Evolutionary conservation across 169 alveolate species (phyloP), one percentile per base, ranked within the genome.

Genomic region (Plasmodium sp.): DNA sequence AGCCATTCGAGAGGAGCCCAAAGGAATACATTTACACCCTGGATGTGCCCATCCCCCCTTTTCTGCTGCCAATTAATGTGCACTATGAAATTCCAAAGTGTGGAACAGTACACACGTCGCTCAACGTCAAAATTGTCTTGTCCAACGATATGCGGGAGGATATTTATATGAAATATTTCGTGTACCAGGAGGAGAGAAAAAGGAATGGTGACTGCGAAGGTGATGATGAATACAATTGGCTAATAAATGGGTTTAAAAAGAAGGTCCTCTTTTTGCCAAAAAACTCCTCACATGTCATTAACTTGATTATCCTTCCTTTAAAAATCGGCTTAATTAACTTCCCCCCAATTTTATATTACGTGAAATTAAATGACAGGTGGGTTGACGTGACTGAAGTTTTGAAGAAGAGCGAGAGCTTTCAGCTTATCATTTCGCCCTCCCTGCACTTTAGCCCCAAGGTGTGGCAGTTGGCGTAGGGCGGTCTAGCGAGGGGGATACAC

Each of bases 181-280:
- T 90, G 22, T 80, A 62, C 72, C 82, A 62, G 36, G 84, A 90
- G 72, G 82, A 58, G 72, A 62, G 48, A 33, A 22, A 80, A 34
- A 80, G 14, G 16, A 62, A 39, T n/a, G 82, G 33, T 39, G 16
- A 67, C 5, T 18, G 6, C 5, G 77, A 67, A 67, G 0, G 77
- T 67, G 81, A 56, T 2, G 74, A 58, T 5, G 77, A 72, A 79
- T 62, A 90, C 83, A 62, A 48, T 22, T 90, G 94, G 94, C 54
- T 90, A 80, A 90, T 90, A 73, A 90, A 67, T 90, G 94, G 94
- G 67, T 90, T 90, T 90, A 80, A 80, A 79, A 90, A 90, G 83
- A 80, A 39, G 54, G 83, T 90, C 67, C 56, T 90, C 22, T 71
- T 41, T 41, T 79, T 90, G n/a, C 54, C 94, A 80, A 80, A 72